phyloP scores from a whole-genome alignment of 1,284 basidiomycete species.

The Irpex lacteus region DNA sequence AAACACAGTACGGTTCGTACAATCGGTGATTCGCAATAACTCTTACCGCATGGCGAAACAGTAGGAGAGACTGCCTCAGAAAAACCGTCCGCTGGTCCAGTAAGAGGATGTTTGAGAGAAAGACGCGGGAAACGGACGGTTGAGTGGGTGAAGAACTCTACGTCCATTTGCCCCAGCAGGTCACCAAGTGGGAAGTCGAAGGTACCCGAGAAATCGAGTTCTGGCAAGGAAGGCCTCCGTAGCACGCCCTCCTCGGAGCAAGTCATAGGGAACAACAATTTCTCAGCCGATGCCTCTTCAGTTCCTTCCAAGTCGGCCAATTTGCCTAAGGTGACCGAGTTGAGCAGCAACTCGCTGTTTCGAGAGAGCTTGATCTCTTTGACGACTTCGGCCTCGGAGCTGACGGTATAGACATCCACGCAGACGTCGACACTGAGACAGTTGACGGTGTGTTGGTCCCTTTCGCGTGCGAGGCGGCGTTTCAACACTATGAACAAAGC shows the following conservation, averaged over 20 bases:
- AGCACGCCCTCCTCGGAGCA: too few relatives aligned
- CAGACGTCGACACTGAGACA: background rate
- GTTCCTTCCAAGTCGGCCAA: background rate
- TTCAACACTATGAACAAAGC: background rate
- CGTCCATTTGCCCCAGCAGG: conserved; percentile 1
- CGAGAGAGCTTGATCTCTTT: background rate
- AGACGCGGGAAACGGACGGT: conserved; percentile 3
- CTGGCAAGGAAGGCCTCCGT: too few relatives aligned
- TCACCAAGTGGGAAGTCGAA: background rate
- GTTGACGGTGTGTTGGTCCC: background rate
- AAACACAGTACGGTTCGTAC: too few relatives aligned
- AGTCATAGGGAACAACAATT: too few relatives aligned
- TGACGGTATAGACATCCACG: background rate
- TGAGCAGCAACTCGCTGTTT: background rate
- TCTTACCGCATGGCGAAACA: background rate
- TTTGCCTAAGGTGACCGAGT: background rate
- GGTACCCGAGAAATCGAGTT: background rate
- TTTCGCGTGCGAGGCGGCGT: background rate
- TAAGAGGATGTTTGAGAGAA: background rate
- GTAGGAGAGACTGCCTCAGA: background rate
- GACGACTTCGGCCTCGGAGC: background rate
- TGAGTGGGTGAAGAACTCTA: conserved; percentile 1
- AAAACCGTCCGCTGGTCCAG: background rate
- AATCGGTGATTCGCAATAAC: too few relatives aligned
- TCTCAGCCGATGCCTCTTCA: background rate